Base-by-base conservation (phyloP, 352 stramenopile genomes). In the Phytophthora pistaciae region DNA sequence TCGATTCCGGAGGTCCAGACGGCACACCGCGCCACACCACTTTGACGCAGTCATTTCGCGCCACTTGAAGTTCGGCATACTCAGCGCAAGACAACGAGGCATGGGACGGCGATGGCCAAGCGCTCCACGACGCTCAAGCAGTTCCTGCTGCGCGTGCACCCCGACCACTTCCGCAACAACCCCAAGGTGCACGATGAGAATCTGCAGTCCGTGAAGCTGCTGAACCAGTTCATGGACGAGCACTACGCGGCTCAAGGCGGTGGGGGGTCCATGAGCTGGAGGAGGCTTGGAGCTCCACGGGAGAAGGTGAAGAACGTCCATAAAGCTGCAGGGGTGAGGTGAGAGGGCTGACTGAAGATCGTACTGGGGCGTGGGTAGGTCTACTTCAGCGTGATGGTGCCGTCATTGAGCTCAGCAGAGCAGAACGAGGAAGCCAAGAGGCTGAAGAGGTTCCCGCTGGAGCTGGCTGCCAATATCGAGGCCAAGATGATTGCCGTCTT, bases 171-270 rank as follows among this genome's bases (percentile, higher is more conserved):
- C 78, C 84, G 60, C 64, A 76, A 72, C n/a, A 63, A 84, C 40
- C 83, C 83, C 1, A 66, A 78, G 53, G 82, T 90, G 5, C 84
- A 92, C 38, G 83, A 91, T 66, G 84, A 92, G 66, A 92, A 92
- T 68, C 61, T 92, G 54, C 72, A 83, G 25, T 92, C 84, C 5
- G 83, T 92, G 18, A 82, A 92, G 73, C 74, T 91, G 48, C 74
- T 92, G 49, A 92, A 92, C 70, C 82, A 91, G 66, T 92, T 85
- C 57, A 90, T 91, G 58, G 84, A 92, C 64, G 82, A 87, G 20
- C 78, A 78, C 38, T 75, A 82, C 29, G 61, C 63, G 44, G 29
- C 74, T 29, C 60, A 68, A 58, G 21, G 46, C 1, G 42, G 40
- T 25, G 64, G 25, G 36, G 56, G 63, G 2, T 74, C 60, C 5